These are phyloP conservation scores for Ganoderma meredithae DNA, from an alignment of 1,284 basidiomycete genomes.

Conservation along the genomic window DNA sequence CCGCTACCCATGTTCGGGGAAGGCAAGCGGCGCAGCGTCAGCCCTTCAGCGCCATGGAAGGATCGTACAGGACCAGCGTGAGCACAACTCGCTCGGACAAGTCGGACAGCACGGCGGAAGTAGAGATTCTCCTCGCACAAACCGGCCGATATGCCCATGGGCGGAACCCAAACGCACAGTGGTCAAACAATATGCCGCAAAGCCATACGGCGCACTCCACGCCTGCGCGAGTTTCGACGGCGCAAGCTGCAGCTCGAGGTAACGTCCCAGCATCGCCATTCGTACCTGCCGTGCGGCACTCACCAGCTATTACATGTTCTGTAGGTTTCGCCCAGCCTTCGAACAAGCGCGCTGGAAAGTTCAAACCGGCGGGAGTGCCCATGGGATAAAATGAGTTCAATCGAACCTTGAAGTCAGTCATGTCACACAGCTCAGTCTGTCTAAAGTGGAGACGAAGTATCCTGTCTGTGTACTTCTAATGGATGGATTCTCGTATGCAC, in stretches of 20 bases:
- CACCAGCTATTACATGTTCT: not conserved
- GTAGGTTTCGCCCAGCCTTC: constrained; percentile 36
- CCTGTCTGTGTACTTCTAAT: constrained; percentile 21
- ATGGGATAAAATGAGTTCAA: constrained; percentile 15
- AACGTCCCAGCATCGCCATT: not conserved
- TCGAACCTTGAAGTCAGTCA: not conserved
- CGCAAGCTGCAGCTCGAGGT: constrained; percentile 15
- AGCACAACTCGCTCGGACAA: constrained; percentile 59
- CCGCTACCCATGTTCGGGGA: constrained; percentile 18
- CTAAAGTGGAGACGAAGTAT: not conserved
- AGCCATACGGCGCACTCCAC: constrained; percentile 2
- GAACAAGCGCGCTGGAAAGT: constrained; percentile 34
- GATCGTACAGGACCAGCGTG: constrained; percentile 50
- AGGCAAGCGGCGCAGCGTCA: constrained; percentile 51
- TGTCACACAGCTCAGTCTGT: not conserved
- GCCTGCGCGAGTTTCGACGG: constrained; percentile 14
- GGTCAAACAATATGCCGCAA: constrained; percentile 16
- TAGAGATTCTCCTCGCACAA: constrained; percentile 65
- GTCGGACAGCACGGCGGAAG: constrained; percentile 73
- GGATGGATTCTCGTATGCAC: constrained; percentile 22
- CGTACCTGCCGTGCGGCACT: no score
- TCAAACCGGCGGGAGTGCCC: constrained; percentile 39
- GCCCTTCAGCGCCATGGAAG: constrained; percentile 50
- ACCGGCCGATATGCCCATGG: constrained; percentile 26
- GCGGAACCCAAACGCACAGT: constrained; percentile 22